Evolutionary conservation across 176 grass and related monocot species (phyloP).

Genomic region (Panicum miliaceum): DNA sequence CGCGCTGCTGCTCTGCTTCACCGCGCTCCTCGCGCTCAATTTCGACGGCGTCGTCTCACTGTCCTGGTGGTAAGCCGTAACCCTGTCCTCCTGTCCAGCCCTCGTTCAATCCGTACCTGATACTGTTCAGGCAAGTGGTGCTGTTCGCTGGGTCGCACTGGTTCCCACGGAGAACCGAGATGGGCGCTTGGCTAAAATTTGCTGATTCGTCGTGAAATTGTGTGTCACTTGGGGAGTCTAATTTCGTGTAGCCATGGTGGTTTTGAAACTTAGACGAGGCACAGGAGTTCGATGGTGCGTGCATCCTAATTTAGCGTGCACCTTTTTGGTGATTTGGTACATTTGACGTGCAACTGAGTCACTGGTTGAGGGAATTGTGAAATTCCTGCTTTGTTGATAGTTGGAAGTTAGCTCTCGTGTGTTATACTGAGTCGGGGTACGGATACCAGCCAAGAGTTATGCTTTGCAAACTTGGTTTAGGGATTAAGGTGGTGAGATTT

Average conservation of each 20-base stretch:
- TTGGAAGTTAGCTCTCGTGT: background rate
- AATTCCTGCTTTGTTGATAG: background rate
- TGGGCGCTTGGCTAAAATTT: background rate
- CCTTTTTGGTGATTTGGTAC: background rate
- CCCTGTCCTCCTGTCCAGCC: background rate
- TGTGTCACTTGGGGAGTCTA: background rate
- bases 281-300: background rate
- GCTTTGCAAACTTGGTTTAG: too few relatives aligned
- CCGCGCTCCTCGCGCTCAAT: constrained; percentile 69
- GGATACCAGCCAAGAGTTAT: background rate
- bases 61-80: constrained; percentile 71
- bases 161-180: background rate
- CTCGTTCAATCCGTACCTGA: background rate
- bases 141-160: background rate
- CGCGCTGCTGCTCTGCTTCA: constrained; percentile 79
- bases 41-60: constrained; percentile 58
- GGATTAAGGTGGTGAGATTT: background rate
- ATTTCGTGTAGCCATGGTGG: background rate
- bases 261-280: background rate
- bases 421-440: background rate
- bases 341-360: background rate
- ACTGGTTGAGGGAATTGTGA: background rate
- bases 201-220: background rate
- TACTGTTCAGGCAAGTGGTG: background rate
- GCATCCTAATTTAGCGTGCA: background rate